A percentile compares a stretch with the other conserved stretches of the same genome.
Evolutionary conservation across 331 rosid genomes (phyloP).

Genomic region (Telfairia occidentalis): DNA sequence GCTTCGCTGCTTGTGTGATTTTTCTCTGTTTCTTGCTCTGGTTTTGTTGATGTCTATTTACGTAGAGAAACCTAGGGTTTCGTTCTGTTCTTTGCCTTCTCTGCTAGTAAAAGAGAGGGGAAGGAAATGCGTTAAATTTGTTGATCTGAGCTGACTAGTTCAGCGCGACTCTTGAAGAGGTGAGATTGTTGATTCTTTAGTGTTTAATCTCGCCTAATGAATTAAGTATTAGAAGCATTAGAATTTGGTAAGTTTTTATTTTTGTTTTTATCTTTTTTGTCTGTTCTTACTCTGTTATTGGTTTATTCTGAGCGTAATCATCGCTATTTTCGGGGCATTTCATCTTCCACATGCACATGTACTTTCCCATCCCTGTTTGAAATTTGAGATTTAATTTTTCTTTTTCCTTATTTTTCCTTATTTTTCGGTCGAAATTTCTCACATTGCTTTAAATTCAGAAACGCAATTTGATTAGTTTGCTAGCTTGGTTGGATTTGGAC

Average conservation of each 20-base stretch:
- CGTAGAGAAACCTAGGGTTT: neutral
- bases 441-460: neutral
- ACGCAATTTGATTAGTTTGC: neutral
- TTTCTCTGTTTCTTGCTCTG: neutral
- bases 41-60: constrained; percentile 5
- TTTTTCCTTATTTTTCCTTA: neutral
- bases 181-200: neutral
- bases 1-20: neutral
- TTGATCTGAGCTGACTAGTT: neutral
- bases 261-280: neutral
- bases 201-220: neutral
- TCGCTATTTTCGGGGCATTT: neutral
- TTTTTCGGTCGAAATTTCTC: neutral
- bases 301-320: neutral
- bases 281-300: neutral
- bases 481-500: neutral
- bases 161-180: neutral
- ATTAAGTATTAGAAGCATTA: neutral
- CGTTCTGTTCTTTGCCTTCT: neutral
- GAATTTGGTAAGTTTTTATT: neutral
- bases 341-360: neutral
- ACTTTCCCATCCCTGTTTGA: neutral
- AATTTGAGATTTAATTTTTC: neutral
- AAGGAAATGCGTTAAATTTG: neutral
- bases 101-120: neutral